A percentile compares a stretch with the other conserved stretches of the same genome.
These are phyloP conservation scores for Sporodiniella umbellata DNA, from an alignment of 371 early-diverging fungal species.

Conservation along the genomic window DNA sequence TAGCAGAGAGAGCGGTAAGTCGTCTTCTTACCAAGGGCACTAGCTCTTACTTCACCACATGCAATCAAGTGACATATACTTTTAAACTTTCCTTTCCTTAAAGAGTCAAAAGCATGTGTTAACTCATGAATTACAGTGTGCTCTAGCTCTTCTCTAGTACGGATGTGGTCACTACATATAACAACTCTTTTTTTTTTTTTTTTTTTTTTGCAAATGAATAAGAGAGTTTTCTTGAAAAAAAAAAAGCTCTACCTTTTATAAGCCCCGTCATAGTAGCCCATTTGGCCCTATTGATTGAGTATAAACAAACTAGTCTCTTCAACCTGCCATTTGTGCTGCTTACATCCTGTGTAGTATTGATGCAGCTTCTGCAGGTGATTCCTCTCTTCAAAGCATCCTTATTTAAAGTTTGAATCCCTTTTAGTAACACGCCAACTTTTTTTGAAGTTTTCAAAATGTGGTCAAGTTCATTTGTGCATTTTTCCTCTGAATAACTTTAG, in stretches of 20 bases:
- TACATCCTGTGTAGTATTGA: conserved; percentile 38
- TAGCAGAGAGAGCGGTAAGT: too few species aligned
- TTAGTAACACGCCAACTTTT: conserved; percentile 28
- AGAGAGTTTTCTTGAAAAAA: not conserved
- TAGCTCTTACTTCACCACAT: conserved; percentile 47
- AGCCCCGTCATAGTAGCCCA: conserved; percentile 41
- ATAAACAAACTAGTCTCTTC: not conserved
- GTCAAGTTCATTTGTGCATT: conserved; percentile 37
- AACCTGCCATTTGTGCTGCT: not conserved
- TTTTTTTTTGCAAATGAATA: not conserved
- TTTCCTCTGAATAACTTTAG: conserved; percentile 22
- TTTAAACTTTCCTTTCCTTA: conserved; percentile 34
- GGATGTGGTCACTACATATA: conserved; percentile 41
- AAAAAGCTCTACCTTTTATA: conserved; percentile 30
- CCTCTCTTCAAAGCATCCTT: conserved; percentile 30
- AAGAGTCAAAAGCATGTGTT: conserved; percentile 44
- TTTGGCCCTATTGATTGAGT: conserved; percentile 15
- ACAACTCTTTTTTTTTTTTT: conserved; percentile 26
- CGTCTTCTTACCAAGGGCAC: conserved; percentile 27
- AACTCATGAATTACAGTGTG: conserved; percentile 47
- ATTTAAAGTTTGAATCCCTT: conserved; percentile 35
- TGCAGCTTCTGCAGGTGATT: conserved; percentile 41
- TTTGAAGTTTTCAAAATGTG: conserved; percentile 27
- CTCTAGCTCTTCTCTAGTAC: conserved; percentile 31
- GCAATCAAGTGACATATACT: conserved; percentile 42